Percentiles rank a stretch among this genome's conserved stretches.
These are phyloP conservation scores for Middelhovenomyces tepae DNA, from an alignment of 805 yeast species.

Conservation along the genomic window DNA sequence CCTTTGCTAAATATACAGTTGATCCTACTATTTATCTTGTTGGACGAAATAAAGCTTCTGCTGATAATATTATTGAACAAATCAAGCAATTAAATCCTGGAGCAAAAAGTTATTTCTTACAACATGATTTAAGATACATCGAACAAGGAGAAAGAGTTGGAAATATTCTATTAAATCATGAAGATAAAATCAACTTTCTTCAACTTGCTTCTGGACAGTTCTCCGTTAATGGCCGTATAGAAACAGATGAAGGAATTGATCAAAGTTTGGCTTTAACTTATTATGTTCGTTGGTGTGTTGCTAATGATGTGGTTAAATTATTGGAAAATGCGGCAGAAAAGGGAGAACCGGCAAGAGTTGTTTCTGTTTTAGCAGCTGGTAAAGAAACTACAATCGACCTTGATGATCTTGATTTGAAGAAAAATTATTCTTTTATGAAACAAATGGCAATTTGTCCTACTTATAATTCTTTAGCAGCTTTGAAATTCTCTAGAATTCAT, in stretches of 20 bases:
- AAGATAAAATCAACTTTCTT: conserved; percentile 12
- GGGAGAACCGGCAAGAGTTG: conserved; percentile 20
- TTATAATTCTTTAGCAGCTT: conserved; percentile 17
- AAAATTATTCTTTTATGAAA: conserved; percentile 13
- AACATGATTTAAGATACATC: conserved; percentile 6
- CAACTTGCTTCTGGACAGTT: conserved; percentile 11
- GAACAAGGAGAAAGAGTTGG: conserved; percentile 7
- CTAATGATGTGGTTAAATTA: conserved; percentile 17
- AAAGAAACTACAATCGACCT: conserved; percentile 14
- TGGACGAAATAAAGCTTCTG: conserved; percentile 13
- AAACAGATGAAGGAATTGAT: conserved; percentile 23
- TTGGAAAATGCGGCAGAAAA: conserved; percentile 15
- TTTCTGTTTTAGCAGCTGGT: conserved; percentile 21
- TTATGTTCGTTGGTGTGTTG: conserved; percentile 22
- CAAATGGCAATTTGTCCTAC: conserved; percentile 12
- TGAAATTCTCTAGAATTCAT: conserved; percentile 14
- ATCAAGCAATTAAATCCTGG: conserved; percentile 10
- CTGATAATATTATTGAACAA: conserved; percentile 8
- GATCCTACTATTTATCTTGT: conserved; percentile 15
- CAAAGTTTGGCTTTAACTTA: conserved; percentile 21
- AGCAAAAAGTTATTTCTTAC: conserved; percentile 9
- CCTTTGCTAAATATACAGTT: conserved; percentile 11
- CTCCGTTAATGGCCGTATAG: conserved; percentile 29
- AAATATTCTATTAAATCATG: conserved; percentile 6
- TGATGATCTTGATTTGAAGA: conserved; percentile 21